phyloP scores from a whole-genome alignment of 2,329 filamentous ascomycete genomes.

The Alternaria burnsii region DNA sequence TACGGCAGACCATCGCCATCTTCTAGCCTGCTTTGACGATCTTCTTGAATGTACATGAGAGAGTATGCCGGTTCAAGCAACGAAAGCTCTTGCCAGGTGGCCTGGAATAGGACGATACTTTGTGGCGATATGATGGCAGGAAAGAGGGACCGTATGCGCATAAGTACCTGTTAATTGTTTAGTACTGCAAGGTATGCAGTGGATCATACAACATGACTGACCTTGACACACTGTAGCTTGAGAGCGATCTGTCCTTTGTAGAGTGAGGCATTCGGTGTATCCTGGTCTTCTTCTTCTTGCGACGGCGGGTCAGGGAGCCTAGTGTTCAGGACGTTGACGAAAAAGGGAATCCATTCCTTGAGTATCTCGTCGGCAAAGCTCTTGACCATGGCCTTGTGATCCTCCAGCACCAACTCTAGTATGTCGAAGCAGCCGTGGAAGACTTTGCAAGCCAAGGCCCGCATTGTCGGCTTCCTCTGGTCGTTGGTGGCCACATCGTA shows the following conservation, averaged over 20 bases:
- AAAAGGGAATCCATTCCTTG: conserved; percentile 87
- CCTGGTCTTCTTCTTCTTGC: conserved; percentile 66
- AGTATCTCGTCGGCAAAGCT: conserved; percentile 88
- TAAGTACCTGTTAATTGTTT: conserved; percentile 69
- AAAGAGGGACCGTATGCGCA: conserved; percentile 88
- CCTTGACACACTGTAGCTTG: conserved; percentile 91
- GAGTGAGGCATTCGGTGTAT: conserved; percentile 64
- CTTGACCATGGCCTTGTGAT: conserved; percentile 86
- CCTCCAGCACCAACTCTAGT: conserved; percentile 95
- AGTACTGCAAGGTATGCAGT: conserved; percentile 2
- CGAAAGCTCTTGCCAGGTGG: conserved; percentile 87
- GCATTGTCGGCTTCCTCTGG: conserved; percentile 75
- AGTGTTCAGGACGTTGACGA: conserved; percentile 78
- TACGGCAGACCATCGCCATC: conserved; percentile 92
- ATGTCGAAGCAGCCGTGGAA: conserved; percentile 94
- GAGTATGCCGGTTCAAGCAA: conserved; percentile 77
- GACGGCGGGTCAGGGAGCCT: conserved; percentile 70
- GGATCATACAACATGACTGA: conserved; percentile 38
- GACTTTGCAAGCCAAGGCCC: conserved; percentile 86
- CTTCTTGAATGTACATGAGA: conserved; percentile 83
- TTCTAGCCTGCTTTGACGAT: conserved; percentile 86
- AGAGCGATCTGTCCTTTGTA: conserved; percentile 86
- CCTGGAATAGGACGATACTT: conserved; percentile 82
- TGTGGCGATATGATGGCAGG: conserved; percentile 82
- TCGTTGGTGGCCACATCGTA: conserved; percentile 83